phyloP scores from a whole-genome alignment of 2,329 filamentous ascomycete genomes.

The Pyrenochaeta sp. region DNA sequence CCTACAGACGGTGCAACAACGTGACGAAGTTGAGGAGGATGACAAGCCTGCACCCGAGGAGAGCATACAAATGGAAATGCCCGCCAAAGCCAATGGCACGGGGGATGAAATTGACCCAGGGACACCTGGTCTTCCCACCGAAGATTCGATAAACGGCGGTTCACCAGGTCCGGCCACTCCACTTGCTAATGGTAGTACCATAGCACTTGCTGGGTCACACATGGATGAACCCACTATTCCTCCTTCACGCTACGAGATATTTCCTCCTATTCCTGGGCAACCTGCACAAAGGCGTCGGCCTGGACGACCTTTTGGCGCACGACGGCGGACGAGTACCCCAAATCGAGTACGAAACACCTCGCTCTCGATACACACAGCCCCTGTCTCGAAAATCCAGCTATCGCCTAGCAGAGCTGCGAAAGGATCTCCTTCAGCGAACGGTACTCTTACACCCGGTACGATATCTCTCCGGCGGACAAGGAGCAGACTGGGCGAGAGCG shows the following conservation, averaged over 20 bases:
- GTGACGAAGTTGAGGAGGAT: constrained; percentile 72
- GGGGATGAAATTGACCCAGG: constrained; percentile 20
- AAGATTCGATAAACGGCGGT: constrained; percentile 41
- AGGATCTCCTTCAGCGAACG: constrained; percentile 40
- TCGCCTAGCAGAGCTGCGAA: constrained; percentile 40
- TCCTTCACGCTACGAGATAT: constrained; percentile 77
- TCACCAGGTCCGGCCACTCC: constrained; percentile 44
- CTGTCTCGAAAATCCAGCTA: constrained; percentile 42
- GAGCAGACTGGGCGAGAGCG: constrained; percentile 54
- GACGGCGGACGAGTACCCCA: constrained; percentile 48
- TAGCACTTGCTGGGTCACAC: constrained; percentile 41
- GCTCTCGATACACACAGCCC: constrained; percentile 41
- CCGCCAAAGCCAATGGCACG: constrained; percentile 35
- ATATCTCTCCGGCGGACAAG: constrained; percentile 49
- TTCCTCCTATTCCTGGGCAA: constrained; percentile 70
- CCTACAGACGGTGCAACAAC: constrained; percentile 84
- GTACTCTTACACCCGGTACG: constrained; percentile 40
- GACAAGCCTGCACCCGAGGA: constrained; percentile 53
- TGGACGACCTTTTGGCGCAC: constrained; percentile 49
- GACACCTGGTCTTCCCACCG: constrained; percentile 32
- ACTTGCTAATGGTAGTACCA: constrained; percentile 40
- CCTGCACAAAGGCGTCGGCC: constrained; percentile 45
- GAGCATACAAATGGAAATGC: constrained; percentile 50
- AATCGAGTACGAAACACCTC: constrained; percentile 35
- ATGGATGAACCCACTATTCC: constrained; percentile 63